Evolutionary conservation across 768 basidiomycete species (phyloP).

Genomic region (Lactarius akahatsu): DNA sequence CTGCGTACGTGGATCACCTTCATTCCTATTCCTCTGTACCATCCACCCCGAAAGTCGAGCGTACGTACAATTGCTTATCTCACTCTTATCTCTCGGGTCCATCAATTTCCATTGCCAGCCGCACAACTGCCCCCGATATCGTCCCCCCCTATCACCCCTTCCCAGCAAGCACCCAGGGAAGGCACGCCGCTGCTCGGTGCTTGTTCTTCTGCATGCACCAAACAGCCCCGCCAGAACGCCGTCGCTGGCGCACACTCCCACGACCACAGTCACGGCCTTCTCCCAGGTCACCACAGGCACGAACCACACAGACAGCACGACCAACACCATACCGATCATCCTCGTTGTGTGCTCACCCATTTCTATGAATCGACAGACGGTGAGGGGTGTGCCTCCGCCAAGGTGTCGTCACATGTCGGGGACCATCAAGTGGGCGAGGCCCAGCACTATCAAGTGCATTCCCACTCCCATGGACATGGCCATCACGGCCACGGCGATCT

Average conservation of each 20-base stretch:
- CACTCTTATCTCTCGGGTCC: background rate
- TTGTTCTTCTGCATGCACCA: background rate
- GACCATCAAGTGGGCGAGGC: too few species aligned
- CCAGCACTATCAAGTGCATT: background rate
- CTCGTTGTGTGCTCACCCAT: slow-evolving; percentile 12
- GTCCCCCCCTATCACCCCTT: background rate
- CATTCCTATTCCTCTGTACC: slow-evolving; percentile 56
- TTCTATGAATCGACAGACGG: slow-evolving; percentile 1
- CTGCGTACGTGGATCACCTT: slow-evolving; percentile 69
- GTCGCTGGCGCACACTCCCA: slow-evolving; percentile 9
- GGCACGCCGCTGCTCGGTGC: slow-evolving; percentile 18
- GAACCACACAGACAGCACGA: slow-evolving; percentile 35
- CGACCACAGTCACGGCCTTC: slow-evolving; percentile 3
- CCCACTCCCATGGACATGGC: slow-evolving; percentile 1
- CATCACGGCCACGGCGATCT: slow-evolving; percentile 27
- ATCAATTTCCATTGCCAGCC: background rate
- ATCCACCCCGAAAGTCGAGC: slow-evolving; percentile 30
- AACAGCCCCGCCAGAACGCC: slow-evolving; percentile 9
- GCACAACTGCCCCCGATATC: slow-evolving; percentile 1
- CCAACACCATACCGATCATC: slow-evolving; percentile 29
- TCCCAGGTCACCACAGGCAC: slow-evolving; percentile 40
- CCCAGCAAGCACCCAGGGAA: slow-evolving; percentile 6
- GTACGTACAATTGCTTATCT: slow-evolving; percentile 9
- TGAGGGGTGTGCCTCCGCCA: background rate
- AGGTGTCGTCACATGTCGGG: background rate